Base-by-base conservation (phyloP, 129 eudicot genomes). In the Escallonia herrerae region DNA sequence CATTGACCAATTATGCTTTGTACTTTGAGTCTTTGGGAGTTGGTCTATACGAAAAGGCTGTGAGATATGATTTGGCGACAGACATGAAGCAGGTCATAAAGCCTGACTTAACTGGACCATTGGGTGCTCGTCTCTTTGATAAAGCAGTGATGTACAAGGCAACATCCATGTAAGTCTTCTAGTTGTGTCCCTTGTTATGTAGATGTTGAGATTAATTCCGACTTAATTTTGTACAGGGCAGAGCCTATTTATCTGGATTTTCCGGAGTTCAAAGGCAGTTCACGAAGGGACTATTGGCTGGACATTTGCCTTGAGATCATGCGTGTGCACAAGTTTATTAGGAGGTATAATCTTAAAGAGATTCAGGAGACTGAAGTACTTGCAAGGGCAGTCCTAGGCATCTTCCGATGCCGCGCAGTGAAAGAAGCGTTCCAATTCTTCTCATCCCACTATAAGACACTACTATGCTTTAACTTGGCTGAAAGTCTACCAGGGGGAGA, bases 81-180 rank as follows among this genome's bases (percentile, higher is more conserved):
- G 87, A 82, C 60, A 38, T 74, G 83, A 79, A 85, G 55, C 93
- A 85, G 76, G 76, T 74, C 71, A 70, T 85, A 73, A 85, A 85
- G 79, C 87, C 93, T 59, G 91, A 85, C 43, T 43, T 85, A 63
- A 85, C 93, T 51, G 93, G 88, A 48, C 93, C 93, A 43, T 42
- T 82, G 64, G 93, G 93, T 70, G 81, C 87, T 67, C 85, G 93
- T 49, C 83, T 85, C 44, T 85, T 82, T 74, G 93, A 85, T 74
- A 85, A 79, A 75, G 91, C 91, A 43, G 85, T 85, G 8, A 76
- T 82, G 85, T 85, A 85, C 85, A 79, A 77, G 74, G 82, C 91
- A 40, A 54, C 73, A 71, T 45, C 75, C 39, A 67, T 67, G 91
- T 82, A 85, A 40, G 91, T 48, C 72, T 68, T 63, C 57, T 56